Percentiles rank a stretch among this genome's conserved stretches.
These are phyloP conservation scores for Bisporella sp. DNA, from an alignment of 2,329 filamentous ascomycete genomes.

Conservation along the genomic window DNA sequence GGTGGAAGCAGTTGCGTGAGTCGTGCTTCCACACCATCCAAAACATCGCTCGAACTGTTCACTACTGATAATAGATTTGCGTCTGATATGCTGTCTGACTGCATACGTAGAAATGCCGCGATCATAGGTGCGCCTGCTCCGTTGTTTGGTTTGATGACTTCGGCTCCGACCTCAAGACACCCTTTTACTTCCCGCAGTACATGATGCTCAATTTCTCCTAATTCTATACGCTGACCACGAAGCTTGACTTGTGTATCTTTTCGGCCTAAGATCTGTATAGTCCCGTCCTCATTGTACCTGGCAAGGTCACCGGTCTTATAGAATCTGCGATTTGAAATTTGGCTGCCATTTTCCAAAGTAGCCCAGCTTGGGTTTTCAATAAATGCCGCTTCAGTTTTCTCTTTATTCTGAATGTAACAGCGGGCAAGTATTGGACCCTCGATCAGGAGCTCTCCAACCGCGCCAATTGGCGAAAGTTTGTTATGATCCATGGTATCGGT, in stretches of 20 bases:
- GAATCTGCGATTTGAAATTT: constrained; percentile 30
- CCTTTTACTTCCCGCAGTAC: too few species aligned
- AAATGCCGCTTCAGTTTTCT: constrained; percentile 51
- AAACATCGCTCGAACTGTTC: too few species aligned
- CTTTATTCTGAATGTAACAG: constrained; percentile 52
- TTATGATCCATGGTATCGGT: constrained; percentile 12
- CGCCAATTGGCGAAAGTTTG: constrained; percentile 15
- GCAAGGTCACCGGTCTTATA: constrained; percentile 57
- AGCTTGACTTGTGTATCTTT: constrained; percentile 62
- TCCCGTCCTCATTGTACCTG: constrained; percentile 36
- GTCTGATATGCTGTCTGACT: too few species aligned
- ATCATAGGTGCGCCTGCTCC: too few species aligned
- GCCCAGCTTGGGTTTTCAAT: constrained; percentile 47
- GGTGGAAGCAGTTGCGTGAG: too few species aligned
- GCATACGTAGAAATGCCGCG: too few species aligned
- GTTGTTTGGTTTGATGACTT: too few species aligned
- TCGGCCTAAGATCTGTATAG: constrained; percentile 50
- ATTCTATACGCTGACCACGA: constrained; percentile 56
- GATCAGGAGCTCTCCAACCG: constrained; percentile 20
- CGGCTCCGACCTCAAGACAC: too few species aligned
- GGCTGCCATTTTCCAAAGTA: constrained; percentile 17
- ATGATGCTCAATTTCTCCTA: constrained; percentile 41
- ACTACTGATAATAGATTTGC: too few species aligned
- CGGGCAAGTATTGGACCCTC: constrained; percentile 50
- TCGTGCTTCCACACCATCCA: too few species aligned